Evolutionary conservation across 179 eudicot species (phyloP).

Genomic region (Camellia oleifera): DNA sequence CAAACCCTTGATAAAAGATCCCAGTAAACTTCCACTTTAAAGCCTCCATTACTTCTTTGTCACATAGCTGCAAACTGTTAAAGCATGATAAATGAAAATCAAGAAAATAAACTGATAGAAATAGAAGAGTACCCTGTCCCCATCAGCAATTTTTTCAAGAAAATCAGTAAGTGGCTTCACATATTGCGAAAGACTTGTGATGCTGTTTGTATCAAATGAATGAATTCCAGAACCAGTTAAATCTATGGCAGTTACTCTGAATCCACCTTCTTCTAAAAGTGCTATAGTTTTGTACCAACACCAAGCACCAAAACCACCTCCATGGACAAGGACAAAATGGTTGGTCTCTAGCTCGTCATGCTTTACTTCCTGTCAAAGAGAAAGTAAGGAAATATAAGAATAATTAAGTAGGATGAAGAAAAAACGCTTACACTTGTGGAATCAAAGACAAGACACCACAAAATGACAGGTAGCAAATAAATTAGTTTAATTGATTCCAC

Average conservation of each 20-base stretch:
- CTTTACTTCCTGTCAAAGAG: constrained; percentile 52
- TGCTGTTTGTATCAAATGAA: constrained; percentile 65
- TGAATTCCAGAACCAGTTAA: constrained; percentile 91
- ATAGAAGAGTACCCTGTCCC: constrained; percentile 60
- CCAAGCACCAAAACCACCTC: constrained; percentile 99
- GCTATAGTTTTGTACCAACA: constrained; percentile 98
- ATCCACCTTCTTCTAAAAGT: constrained; percentile 79
- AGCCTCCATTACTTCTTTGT: not conserved
- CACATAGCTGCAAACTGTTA: not conserved
- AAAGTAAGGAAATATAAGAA: not conserved
- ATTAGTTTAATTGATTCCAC: not conserved
- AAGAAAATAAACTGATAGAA: not conserved
- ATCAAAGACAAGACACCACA: not conserved
- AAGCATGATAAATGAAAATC: not conserved
- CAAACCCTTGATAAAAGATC: not conserved
- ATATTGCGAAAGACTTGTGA: constrained; percentile 75
- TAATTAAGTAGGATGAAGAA: not conserved
- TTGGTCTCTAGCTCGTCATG: constrained; percentile 58
- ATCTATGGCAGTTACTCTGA: constrained; percentile 78
- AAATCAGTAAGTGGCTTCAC: constrained; percentile 78
- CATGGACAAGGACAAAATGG: constrained; percentile 93
- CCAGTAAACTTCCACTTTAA: not conserved
- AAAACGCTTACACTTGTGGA: not conserved
- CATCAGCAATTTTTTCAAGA: constrained; percentile 69
- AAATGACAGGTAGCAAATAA: not conserved